Evolutionary conservation across 768 basidiomycete genomes (phyloP), one percentile per base, ranked within the genome.

Genomic region (Cystobasidium tubakii): DNA sequence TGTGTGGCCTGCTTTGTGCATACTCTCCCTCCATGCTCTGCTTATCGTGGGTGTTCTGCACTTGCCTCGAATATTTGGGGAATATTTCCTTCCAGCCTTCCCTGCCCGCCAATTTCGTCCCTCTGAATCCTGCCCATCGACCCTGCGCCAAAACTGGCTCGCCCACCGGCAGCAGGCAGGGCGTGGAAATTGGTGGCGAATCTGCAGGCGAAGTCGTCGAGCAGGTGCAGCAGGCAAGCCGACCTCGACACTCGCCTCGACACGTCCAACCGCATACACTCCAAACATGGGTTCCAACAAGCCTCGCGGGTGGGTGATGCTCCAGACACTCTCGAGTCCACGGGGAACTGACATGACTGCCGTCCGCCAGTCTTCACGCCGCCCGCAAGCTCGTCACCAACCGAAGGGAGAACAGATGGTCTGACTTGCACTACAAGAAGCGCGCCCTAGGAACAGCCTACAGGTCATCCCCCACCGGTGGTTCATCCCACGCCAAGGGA

Each of bases 401-500:
- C 84, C 89, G 96, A 79, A 87, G 92, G 78, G 90, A 89, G 83
- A 96, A 97, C 86, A 90, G 95, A 84, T 99, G 96, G 96, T 27
- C 31, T 23, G 70, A 70, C 57, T 33, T 39, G 84, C 85, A 88
- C 55, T 99, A 98, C 86, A 99, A 98, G 88, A 99, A 98, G 85
- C 90, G 96, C 81, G 96, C 96, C 73, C 88, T 99, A 74, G 96
- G 96, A 75, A 99, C 98, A 85, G 88, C 96, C 82, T 99, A 94
- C 90, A 96, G 95, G 86, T 98, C 96, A 81, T 98, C 95, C 36
- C 96, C 96, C 60, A 98, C 96, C 75, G 96, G 93, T 84, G 96
- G 96, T 78, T 94, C 93, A 73, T 98, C 96, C 78, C 96, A 99
- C 83, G 96, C 96, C 78, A 99, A 99, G 86, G 96, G 96, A 78